A percentile compares a stretch with the other conserved stretches of the same genome.
These are phyloP conservation scores for Phycomyces nitens DNA, from an alignment of 192 early-diverging fungal species.

Conservation along the genomic window DNA sequence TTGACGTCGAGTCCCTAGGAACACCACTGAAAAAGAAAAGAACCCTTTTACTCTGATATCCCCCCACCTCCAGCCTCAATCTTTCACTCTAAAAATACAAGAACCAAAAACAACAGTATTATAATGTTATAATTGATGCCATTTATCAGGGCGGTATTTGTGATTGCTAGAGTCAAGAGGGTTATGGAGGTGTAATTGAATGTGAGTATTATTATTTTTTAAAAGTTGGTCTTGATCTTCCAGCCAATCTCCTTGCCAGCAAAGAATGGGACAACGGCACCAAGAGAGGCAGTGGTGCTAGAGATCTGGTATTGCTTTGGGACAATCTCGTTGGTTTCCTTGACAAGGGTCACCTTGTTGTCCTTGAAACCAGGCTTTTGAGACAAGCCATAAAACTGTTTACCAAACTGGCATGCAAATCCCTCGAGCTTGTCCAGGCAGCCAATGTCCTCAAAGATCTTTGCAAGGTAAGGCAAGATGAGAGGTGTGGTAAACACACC, in stretches of 20 bases:
- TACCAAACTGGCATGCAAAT: conserved; percentile 86
- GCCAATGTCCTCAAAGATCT: conserved; percentile 83
- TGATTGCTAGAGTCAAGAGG: no score
- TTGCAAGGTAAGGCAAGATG: conserved; percentile 80
- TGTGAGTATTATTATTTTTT: no score
- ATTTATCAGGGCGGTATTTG: no score
- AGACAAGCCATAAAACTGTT: conserved; percentile 79
- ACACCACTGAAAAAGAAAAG: conserved; percentile 33
- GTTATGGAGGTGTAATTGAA: no score
- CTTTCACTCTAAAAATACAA: no score
- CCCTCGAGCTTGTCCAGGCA: conserved; percentile 74
- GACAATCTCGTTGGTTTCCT: conserved; percentile 40
- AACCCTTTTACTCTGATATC: conserved; percentile 1
- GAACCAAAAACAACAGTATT: no score
- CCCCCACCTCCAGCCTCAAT: neutral
- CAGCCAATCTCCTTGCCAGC: conserved; percentile 67
- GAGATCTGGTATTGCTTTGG: conserved; percentile 54
- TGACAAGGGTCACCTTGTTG: conserved; percentile 39
- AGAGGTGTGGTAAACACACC: conserved; percentile 93
- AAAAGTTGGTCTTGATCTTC: conserved; percentile 48
- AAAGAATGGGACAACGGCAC: conserved; percentile 81
- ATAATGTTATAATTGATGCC: no score
- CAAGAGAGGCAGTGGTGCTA: conserved; percentile 36
- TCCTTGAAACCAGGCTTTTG: conserved; percentile 43
- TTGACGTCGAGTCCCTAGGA: conserved; percentile 25